These are phyloP conservation scores for Penicillium digitatum DNA, from an alignment of 2,329 filamentous ascomycete genomes.

Conservation along the genomic window DNA sequence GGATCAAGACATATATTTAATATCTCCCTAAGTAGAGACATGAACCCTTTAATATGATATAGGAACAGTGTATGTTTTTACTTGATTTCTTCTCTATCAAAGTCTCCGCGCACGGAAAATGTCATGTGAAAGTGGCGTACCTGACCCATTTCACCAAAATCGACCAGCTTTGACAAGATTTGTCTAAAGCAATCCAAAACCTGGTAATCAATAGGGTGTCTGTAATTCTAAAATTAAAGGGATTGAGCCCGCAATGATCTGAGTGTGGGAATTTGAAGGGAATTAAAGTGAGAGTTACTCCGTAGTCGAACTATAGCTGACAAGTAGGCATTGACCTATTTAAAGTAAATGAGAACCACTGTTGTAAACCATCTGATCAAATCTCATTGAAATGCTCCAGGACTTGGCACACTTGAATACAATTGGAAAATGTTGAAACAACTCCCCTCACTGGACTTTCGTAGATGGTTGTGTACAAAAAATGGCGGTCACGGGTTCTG, in stretches of 20 bases:
- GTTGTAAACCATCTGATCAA: no score
- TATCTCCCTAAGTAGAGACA: neutral
- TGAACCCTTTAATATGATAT: neutral
- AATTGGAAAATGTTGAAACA: neutral
- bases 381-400: neutral
- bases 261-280: neutral
- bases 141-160: neutral
- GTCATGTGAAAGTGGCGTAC: neutral
- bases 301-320: neutral
- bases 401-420: neutral
- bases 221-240: neutral
- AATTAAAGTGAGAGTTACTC: no score
- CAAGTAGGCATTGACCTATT: neutral
- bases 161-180: neutral
- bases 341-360: no score
- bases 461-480: neutral
- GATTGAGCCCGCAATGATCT: neutral
- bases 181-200: neutral
- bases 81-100: neutral
- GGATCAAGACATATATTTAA: neutral
- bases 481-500: conserved; percentile 8
- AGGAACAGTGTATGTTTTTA: neutral
- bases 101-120: neutral
- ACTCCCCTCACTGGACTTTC: neutral
- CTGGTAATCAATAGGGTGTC: neutral